phyloP scores from a whole-genome alignment of 305 asterid genomes.

The Andrographis paniculata region DNA sequence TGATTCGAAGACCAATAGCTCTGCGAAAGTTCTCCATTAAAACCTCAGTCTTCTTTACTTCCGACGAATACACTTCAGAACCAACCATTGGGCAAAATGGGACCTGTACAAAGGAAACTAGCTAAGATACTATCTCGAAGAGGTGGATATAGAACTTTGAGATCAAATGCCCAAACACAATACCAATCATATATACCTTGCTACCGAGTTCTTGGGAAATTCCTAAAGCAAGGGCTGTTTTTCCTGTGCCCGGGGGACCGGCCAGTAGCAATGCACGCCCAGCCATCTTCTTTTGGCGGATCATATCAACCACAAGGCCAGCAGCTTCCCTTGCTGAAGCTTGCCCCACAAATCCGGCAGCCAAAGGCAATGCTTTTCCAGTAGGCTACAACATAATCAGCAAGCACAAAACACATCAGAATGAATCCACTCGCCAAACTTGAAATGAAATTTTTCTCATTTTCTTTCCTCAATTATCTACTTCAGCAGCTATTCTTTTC shows the following conservation, averaged over 20 bases:
- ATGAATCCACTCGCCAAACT: too few relatives aligned
- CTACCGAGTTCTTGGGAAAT: conserved; percentile 94
- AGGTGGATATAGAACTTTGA: neutral
- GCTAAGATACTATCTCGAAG: too few relatives aligned
- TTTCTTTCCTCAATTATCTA: too few relatives aligned
- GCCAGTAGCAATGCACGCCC: conserved; percentile 85
- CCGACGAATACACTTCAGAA: conserved; percentile 94
- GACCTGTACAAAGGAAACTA: too few relatives aligned
- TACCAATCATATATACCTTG: conserved; percentile 35
- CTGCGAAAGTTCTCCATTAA: conserved; percentile 91
- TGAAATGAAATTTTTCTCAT: too few relatives aligned
- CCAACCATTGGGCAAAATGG: conserved; percentile 99
- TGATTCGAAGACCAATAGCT: conserved; percentile 92
- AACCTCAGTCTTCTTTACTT: conserved; percentile 96
- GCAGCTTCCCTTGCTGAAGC: conserved; percentile 87
- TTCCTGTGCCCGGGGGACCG: conserved; percentile 98
- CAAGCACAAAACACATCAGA: neutral
- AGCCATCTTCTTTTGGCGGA: conserved; percentile 96
- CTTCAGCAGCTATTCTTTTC: too few relatives aligned
- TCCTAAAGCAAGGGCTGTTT: conserved; percentile 95
- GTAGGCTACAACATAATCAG: conserved; percentile 33
- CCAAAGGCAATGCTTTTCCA: conserved; percentile 87
- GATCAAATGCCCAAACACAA: neutral
- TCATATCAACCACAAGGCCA: conserved; percentile 96
- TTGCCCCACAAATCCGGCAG: conserved; percentile 97